Base-by-base conservation (phyloP, 2,329 filamentous ascomycete genomes). In the Neonectria sp. region DNA sequence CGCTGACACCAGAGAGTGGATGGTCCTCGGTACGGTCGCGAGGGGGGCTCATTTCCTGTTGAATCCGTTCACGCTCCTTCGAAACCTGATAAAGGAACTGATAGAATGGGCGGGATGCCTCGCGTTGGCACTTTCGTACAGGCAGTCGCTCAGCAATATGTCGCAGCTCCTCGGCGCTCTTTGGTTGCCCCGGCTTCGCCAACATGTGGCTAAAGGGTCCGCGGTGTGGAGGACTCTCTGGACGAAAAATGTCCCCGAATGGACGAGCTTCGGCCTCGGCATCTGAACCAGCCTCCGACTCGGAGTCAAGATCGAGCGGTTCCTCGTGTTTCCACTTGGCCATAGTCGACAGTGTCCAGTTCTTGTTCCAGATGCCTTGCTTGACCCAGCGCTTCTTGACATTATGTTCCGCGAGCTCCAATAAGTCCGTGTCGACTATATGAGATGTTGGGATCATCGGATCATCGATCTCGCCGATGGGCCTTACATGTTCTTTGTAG, bases 121-220 rank as follows among this genome's bases (percentile, higher is more conserved):
- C 46, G 4, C 46, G 45, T n/a, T 60, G 31, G 29, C 31, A 15
- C 85, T 74, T 15, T 31, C 40, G 17, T 21, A 43, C 17, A 43
- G 35, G 2, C 35, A 17, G 5, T 17, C 35, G 35, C 15, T 37
- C 6, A 17, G 35, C 35, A 15, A 37, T 21, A 21, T 21, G 21
- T 21, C 21, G 21, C 21, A 21, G 1, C 17, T 37, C 35, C 6
- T 37, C 5, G 15, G 13, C 35, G 35, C 35, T 37, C 15, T 37
- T 37, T 6, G 35, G 4, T 6, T 15, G 35, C 35, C 7, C 17
- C 40, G 40, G 17, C 13, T 43, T 21, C 8, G n/a, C 8, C 37
- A 2, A 6, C 3, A 3, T 3, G 17, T 21, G 17, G 8, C 17
- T 4, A 12, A 21, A n/a, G 40, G 4, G 40, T 43, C n/a, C 4